Evolutionary conservation across 352 stramenopile species (phyloP), one percentile per base, ranked within the genome.

Genomic region (Thalassiosira exigua): DNA sequence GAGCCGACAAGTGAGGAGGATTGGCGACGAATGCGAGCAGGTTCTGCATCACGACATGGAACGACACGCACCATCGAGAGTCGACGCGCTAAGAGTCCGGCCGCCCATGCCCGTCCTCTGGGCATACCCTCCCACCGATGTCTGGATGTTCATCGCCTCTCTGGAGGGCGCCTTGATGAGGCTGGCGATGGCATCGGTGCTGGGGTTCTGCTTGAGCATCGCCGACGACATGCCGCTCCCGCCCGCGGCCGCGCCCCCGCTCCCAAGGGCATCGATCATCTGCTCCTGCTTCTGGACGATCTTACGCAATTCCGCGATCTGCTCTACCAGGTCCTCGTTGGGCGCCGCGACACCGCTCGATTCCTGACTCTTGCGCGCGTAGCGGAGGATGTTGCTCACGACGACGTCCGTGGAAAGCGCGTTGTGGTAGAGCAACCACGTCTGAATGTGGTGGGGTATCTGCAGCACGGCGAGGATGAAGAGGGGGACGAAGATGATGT

Each of bases 341-440:
- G 65, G 64, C 53, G 81, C 78, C 62, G 68, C 52, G 21, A 54
- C 54, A 12, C 75, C 70, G 42, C 81, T 76, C 29, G 81, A 91
- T 69, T 96, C 92, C 74, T 96, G 91, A 11, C 78, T 92, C 73
- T 93, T 95, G 26, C 92, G 79, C 9, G 93, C 93, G 60, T 96
- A 95, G 62, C 93, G 85, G 26, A 99, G 81, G 71, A 99, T 98
- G 81, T 99, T 96, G 69, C 98, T 96, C 26, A 99, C 97, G 32
- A 98, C 96, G 14, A 99, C 96, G 74, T 97, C 96, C 48, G 94
- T 91, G 21, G 94, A 98, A 29, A 99, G 80, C 19, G 96, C 96
- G 78, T 99, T 98, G 87, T 98, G 97, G 88, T 98, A 99, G 0
- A 99, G 87, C 52, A 99, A 85, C 96, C 96, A 98, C 30, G 96